A percentile compares a stretch with the other conserved stretches of the same genome.
Conservation (phyloP, 352 stramenopile species). For the Globisporangium irregulare region DNA sequence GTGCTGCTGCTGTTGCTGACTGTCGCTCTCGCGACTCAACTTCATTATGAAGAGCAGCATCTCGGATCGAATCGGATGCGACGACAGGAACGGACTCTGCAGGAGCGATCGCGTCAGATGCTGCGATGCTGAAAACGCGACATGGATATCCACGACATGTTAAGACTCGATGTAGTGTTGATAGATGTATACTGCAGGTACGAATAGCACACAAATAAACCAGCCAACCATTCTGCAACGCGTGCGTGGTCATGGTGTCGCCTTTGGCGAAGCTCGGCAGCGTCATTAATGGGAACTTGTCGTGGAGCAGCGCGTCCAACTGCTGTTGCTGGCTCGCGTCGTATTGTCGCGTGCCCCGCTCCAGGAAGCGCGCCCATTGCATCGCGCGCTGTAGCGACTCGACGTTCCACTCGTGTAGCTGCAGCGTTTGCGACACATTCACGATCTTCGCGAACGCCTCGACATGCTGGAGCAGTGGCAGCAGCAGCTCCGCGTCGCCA, state of each 20-base stretch:
- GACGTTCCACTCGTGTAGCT: constrained; percentile 51
- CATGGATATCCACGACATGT: not conserved
- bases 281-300: constrained; percentile 33
- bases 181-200: not conserved
- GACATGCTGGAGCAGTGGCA: constrained; percentile 20
- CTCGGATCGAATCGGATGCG: constrained; percentile 42
- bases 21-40: constrained; percentile 14
- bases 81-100: constrained; percentile 49
- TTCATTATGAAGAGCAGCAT: constrained; percentile 31
- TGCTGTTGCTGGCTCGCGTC: constrained; percentile 12
- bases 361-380: constrained; percentile 36
- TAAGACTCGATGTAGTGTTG: not conserved
- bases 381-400: constrained; percentile 41
- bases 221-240: constrained; percentile 15
- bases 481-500: not conserved
- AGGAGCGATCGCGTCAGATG: constrained; percentile 43
- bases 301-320: constrained; percentile 23
- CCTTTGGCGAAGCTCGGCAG: constrained; percentile 33
- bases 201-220: not conserved
- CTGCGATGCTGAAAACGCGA: constrained; percentile 19
- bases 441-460: constrained; percentile 45
- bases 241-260: constrained; percentile 5
- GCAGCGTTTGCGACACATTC: constrained; percentile 44
- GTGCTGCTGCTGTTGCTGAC: constrained; percentile 10
- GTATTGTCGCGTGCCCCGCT: constrained; percentile 23